A percentile compares a stretch with the other conserved stretches of the same genome.
phyloP scores from a whole-genome alignment of 1,284 basidiomycete genomes.

The Microbotryum saponariae region DNA sequence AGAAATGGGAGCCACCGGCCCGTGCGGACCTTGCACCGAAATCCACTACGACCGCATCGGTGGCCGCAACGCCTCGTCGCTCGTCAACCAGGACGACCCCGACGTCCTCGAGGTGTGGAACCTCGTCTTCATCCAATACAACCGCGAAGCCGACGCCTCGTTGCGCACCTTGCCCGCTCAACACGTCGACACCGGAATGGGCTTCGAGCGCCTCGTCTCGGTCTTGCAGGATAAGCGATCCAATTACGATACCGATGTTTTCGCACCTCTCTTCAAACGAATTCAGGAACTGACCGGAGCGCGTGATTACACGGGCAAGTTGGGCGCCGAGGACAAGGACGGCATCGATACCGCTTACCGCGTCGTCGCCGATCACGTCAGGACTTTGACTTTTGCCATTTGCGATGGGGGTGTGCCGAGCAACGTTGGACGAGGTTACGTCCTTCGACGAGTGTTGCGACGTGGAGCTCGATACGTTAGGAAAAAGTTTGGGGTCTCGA shows the following conservation, averaged over 20 bases:
- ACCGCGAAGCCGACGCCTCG: constrained; percentile 81
- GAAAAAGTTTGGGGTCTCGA: constrained; percentile 89
- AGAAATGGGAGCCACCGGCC: constrained; percentile 98
- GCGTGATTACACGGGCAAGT: constrained; percentile 76
- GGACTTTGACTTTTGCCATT: constrained; percentile 90
- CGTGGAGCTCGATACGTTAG: constrained; percentile 88
- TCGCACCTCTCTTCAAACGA: constrained; percentile 77
- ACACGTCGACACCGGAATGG: constrained; percentile 98
- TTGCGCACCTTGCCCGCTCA: constrained; percentile 77
- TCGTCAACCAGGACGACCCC: constrained; percentile 92
- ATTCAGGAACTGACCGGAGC: constrained; percentile 86
- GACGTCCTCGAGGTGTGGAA: constrained; percentile 93
- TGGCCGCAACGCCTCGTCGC: constrained; percentile 77
- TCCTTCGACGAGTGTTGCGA: constrained; percentile 82
- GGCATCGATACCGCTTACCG: constrained; percentile 97
- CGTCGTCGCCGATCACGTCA: constrained; percentile 91
- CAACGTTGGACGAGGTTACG: constrained; percentile 93
- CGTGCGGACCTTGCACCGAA: constrained; percentile 96
- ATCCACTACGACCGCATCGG: constrained; percentile 96
- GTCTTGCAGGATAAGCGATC: constrained; percentile 83
- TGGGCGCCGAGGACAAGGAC: constrained; percentile 86
- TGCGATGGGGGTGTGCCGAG: constrained; percentile 94
- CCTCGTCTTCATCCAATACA: constrained; percentile 98
- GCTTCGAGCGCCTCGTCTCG: constrained; percentile 94
- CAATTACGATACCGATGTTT: constrained; percentile 97